Evolutionary conservation across 352 stramenopile species (phyloP).

Genomic region (Lagenidium giganteum): DNA sequence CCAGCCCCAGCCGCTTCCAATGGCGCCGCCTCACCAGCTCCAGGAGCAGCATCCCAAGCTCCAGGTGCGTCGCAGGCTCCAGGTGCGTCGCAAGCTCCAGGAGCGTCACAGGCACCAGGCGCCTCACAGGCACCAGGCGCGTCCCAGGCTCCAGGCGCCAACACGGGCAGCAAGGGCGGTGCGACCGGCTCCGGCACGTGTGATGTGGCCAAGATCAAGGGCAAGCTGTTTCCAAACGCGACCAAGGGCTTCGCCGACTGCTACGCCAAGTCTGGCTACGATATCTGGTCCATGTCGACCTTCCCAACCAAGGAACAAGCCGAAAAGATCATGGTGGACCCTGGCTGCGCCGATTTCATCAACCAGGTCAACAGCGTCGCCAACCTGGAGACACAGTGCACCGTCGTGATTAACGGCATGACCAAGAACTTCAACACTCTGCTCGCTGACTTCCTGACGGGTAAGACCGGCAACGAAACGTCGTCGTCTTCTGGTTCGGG

Average conservation of each 20-base stretch:
- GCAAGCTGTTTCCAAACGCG: slow-evolving; percentile 41
- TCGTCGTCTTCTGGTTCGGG: too few relatives aligned
- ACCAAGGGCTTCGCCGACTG: slow-evolving; percentile 33
- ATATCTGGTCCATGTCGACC: slow-evolving; percentile 32
- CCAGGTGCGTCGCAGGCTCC: too few relatives aligned
- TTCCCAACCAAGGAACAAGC: slow-evolving; percentile 45
- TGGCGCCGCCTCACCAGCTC: too few relatives aligned
- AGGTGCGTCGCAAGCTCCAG: too few relatives aligned
- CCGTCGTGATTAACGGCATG: slow-evolving; percentile 27
- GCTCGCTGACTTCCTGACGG: slow-evolving; percentile 42
- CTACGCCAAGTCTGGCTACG: slow-evolving; percentile 30
- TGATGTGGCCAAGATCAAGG: slow-evolving; percentile 42
- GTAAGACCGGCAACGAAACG: slow-evolving; percentile 58
- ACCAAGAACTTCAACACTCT: slow-evolving; percentile 33
- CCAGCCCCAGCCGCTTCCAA: too few relatives aligned
- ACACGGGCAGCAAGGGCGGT: too few relatives aligned
- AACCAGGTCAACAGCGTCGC: slow-evolving; percentile 64
- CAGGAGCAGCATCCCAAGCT: too few relatives aligned
- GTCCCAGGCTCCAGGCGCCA: too few relatives aligned
- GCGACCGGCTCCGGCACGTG: slow-evolving; percentile 23
- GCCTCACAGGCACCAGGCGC: too few relatives aligned
- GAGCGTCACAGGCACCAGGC: too few relatives aligned
- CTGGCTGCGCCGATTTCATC: slow-evolving; percentile 56
- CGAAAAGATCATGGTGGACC: slow-evolving; percentile 32
- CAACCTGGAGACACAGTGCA: slow-evolving; percentile 51